Percentiles rank a stretch among this genome's conserved stretches.
phyloP scores from a whole-genome alignment of 1,284 basidiomycete genomes.

The Rhodotorula sp. region DNA sequence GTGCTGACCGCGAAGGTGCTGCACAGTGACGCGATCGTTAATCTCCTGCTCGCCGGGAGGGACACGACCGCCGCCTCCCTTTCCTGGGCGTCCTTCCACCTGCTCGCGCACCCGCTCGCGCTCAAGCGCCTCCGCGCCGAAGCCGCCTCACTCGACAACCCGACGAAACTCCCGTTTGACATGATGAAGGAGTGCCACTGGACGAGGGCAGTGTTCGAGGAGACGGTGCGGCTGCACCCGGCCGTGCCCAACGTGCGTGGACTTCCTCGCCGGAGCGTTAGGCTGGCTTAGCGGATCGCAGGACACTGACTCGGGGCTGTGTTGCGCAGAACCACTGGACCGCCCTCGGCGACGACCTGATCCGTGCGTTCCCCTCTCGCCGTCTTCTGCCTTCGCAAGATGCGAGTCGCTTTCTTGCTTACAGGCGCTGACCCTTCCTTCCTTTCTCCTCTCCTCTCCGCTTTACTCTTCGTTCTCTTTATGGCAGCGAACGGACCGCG shows the following conservation, averaged over 20 bases:
- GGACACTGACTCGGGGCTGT: background rate
- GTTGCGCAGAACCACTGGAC: conserved; percentile 14
- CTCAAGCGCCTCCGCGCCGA: conserved; percentile 12
- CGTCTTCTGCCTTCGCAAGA: background rate
- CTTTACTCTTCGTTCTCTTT: no score
- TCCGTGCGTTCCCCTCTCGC: conserved; percentile 8
- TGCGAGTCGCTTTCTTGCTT: no score
- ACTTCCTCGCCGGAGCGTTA: background rate
- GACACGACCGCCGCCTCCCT: conserved; percentile 33
- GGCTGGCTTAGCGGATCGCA: no score
- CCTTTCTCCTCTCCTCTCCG: no score
- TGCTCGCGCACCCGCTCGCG: conserved; percentile 11
- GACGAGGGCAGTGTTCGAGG: conserved; percentile 26
- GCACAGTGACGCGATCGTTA: conserved; percentile 22
- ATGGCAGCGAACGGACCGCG: conserved; percentile 22
- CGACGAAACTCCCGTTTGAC: conserved; percentile 10
- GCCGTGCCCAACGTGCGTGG: conserved; percentile 14
- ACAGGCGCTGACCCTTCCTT: no score
- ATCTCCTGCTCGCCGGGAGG: conserved; percentile 35
- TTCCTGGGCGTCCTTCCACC: conserved; percentile 26
- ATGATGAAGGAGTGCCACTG: conserved; percentile 15
- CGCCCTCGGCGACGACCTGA: conserved; percentile 29
- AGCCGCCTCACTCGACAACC: background rate
- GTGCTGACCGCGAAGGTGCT: background rate
- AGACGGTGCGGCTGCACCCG: conserved; percentile 15